Percentiles rank a stretch among this genome's conserved stretches.
Evolutionary conservation across 441 rosid genomes (phyloP).

Genomic region (Adansonia grandidieri): DNA sequence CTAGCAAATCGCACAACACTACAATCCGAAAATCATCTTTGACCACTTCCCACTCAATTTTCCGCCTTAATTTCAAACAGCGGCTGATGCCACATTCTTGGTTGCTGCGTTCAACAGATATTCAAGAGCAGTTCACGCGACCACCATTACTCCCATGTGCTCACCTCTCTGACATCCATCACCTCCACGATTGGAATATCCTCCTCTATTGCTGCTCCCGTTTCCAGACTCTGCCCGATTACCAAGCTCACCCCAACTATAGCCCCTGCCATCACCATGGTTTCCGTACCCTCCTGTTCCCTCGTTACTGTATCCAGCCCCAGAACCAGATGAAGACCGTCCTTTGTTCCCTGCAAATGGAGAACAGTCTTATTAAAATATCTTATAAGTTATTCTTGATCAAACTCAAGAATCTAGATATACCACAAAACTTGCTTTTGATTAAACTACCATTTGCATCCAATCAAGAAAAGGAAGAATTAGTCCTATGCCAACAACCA

Average conservation of each 20-base stretch:
- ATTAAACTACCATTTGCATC: background rate
- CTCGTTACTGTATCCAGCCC: conserved; percentile 66
- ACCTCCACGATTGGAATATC: conserved; percentile 65
- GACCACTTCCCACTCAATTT: conserved; percentile 21
- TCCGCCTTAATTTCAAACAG: conserved; percentile 42
- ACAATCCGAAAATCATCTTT: conserved; percentile 25
- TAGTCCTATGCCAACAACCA: background rate
- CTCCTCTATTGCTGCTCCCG: conserved; percentile 53
- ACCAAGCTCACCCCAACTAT: conserved; percentile 59
- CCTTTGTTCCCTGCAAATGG: conserved; percentile 61
- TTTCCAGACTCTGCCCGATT: conserved; percentile 61
- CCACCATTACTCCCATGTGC: conserved; percentile 45
- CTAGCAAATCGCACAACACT: conserved; percentile 28
- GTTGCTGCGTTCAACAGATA: conserved; percentile 37
- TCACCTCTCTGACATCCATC: conserved; percentile 66
- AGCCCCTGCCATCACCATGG: conserved; percentile 74
- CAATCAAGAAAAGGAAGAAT: background rate
- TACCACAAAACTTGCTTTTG: background rate
- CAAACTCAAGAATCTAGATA: background rate
- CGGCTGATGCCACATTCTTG: conserved; percentile 50
- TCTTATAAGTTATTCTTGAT: background rate
- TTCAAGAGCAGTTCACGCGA: conserved; percentile 47
- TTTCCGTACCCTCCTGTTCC: conserved; percentile 74
- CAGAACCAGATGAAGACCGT: conserved; percentile 57
- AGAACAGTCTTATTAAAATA: background rate